Base-by-base conservation (phyloP, 2,329 filamentous ascomycete genomes). In the Xylaria sp. region DNA sequence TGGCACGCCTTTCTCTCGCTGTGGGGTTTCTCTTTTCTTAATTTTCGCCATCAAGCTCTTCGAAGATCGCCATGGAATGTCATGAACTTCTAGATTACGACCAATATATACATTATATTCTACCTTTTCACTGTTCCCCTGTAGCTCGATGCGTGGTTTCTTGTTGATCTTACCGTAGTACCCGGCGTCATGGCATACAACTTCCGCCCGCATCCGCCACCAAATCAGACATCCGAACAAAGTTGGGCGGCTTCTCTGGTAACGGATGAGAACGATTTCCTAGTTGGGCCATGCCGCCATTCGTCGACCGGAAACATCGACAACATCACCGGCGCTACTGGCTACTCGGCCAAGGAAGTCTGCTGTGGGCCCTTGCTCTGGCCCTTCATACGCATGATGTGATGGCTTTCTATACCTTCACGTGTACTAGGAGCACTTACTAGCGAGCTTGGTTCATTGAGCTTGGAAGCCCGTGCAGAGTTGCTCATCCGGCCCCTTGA, bases 401-500 rank as follows among this genome's bases (percentile, higher is more conserved):
- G 50, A 55, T 46, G 56, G 37, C 34, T 51, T 37, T 37, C 34
- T 37, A n/a, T 46, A n/a, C 41, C 41, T 46, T 18, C 41, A 6
- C 15, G 18, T n/a, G 41, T 18, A 13, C 5, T 18, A 44, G 12
- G 57, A 58, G 31, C 31, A 56, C 31, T 28, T n/a, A 37, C 55
- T 57, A 60, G 66, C 59, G 20, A 63, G 58, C 48, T 69, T 69
- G 56, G 58, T 66, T 39, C 66, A 72, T 37, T 56, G 44, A 58
- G 52, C 50, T 37, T 65, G 46, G 57, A 67, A 67, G 41, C 48
- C 58, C 58, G 59, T 66, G 37, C 28, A 55, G 65, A 69, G 6
- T 70, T 57, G 48, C 55, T 10, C 66, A 70, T 46, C 41, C 70
- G 62, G 58, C 39, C 64, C 70, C 56, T 65, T 70, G 67, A 67